Evolutionary conservation across 441 rosid genomes (phyloP).

Genomic region (Croton laevigatus): DNA sequence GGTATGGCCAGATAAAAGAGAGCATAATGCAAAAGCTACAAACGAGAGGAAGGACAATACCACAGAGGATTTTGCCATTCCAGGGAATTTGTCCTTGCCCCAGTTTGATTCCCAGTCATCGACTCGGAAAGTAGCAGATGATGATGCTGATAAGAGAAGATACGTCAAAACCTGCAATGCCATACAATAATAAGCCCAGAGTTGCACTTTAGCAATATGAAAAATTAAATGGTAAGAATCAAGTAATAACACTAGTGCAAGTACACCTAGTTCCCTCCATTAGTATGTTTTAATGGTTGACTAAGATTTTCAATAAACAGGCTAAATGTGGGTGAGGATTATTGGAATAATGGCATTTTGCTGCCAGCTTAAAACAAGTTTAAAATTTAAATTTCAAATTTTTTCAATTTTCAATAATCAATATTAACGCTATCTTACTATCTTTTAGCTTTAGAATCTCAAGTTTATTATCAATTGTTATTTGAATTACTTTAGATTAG

Average conservation of each 20-base stretch:
- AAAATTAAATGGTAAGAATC: not conserved
- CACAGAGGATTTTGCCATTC: conserved; percentile 75
- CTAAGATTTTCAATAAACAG: not conserved
- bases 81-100: conserved; percentile 81
- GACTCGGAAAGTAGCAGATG: conserved; percentile 74
- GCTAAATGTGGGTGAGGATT: too few relatives aligned
- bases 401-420: too few relatives aligned
- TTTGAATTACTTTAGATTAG: too few relatives aligned
- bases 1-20: conserved; percentile 65
- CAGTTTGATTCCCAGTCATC: conserved; percentile 88
- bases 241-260: not conserved
- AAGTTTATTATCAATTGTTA: too few relatives aligned
- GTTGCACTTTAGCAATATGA: not conserved
- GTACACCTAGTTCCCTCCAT: not conserved
- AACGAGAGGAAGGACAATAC: conserved; percentile 63
- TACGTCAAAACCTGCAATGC: conserved; percentile 60
- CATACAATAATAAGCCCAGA: not conserved
- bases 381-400: too few relatives aligned
- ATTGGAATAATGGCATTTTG: too few relatives aligned
- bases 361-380: too few relatives aligned
- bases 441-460: too few relatives aligned
- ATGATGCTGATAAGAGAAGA: conserved; percentile 84
- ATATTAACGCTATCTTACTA: too few relatives aligned
- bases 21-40: conserved; percentile 59
- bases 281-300: not conserved